A percentile compares a stretch with the other conserved stretches of the same genome.
phyloP scores from a whole-genome alignment of 495 filamentous ascomycete species.

The Darksidea phi region DNA sequence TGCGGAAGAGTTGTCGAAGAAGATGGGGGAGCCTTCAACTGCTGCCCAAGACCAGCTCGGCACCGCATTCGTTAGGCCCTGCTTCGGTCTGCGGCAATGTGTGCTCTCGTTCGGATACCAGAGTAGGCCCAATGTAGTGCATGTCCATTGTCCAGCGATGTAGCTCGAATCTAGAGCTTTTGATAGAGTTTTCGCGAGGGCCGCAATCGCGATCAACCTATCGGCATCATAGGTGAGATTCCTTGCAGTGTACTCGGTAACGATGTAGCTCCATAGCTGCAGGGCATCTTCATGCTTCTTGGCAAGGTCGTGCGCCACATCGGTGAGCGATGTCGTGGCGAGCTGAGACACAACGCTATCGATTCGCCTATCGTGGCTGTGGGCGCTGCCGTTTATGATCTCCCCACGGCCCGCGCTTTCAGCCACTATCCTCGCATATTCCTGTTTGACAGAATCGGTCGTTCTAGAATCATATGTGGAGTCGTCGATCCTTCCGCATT shows the following conservation, averaged over 20 bases:
- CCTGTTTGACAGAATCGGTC: constrained; percentile 31
- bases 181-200: constrained; percentile 36
- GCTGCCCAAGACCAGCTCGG: constrained; percentile 37
- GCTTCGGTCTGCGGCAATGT: constrained; percentile 12
- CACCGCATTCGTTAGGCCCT: not conserved
- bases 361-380: constrained; percentile 13
- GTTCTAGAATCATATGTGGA: constrained; percentile 28
- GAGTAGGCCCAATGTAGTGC: constrained; percentile 22
- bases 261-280: constrained; percentile 34
- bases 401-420: not conserved
- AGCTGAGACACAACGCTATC: constrained; percentile 31
- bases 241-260: constrained; percentile 30
- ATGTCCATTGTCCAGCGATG: constrained; percentile 43
- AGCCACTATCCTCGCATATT: constrained; percentile 19
- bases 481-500: constrained; percentile 32
- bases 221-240: constrained; percentile 37
- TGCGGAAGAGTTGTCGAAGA: constrained; percentile 31
- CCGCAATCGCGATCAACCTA: constrained; percentile 40
- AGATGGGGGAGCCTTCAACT: constrained; percentile 32
- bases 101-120: constrained; percentile 34
- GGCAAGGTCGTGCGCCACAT: constrained; percentile 5
- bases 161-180: constrained; percentile 34
- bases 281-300: constrained; percentile 20
- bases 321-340: constrained; percentile 14
- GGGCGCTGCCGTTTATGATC: constrained; percentile 2